These are phyloP conservation scores for Ogataea paraovalis DNA, from an alignment of 805 yeast species.

Conservation along the genomic window DNA sequence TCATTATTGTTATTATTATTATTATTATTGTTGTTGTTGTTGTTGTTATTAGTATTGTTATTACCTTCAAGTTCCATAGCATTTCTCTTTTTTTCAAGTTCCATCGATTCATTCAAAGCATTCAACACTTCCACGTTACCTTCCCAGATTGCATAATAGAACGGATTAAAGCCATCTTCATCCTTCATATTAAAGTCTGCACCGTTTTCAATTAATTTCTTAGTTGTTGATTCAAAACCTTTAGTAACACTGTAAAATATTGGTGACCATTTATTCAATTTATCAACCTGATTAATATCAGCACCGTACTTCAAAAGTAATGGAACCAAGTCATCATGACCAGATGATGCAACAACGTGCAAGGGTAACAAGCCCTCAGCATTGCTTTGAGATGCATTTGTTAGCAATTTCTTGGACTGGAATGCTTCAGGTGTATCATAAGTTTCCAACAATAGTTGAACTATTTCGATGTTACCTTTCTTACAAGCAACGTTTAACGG, in stretches of 20 bases:
- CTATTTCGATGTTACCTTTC: slow-evolving; percentile 69
- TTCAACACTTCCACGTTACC: slow-evolving; percentile 84
- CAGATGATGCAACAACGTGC: slow-evolving; percentile 84
- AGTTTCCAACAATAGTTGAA: slow-evolving; percentile 52
- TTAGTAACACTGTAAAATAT: slow-evolving; percentile 85
- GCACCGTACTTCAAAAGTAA: slow-evolving; percentile 69
- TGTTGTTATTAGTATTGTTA: not conserved
- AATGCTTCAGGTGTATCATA: slow-evolving; percentile 27
- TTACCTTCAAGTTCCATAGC: slow-evolving; percentile 8
- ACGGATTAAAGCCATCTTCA: slow-evolving; percentile 73
- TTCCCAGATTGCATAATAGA: slow-evolving; percentile 90
- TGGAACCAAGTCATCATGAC: slow-evolving; percentile 66
- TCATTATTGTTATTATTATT: not conserved
- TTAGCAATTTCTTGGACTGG: slow-evolving; percentile 27
- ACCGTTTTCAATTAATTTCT: slow-evolving; percentile 64
- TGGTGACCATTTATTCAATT: slow-evolving; percentile 91
- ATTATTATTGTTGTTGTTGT: not conserved
- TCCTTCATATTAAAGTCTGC: slow-evolving; percentile 69
- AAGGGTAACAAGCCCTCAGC: slow-evolving; percentile 88
- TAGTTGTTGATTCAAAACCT: slow-evolving; percentile 71
- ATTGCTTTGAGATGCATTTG: slow-evolving; percentile 51
- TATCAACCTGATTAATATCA: slow-evolving; percentile 74
- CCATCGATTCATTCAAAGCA: slow-evolving; percentile 44
- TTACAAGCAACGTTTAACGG: slow-evolving; percentile 88
- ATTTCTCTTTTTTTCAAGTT: slow-evolving; percentile 2